Evolutionary conservation across 192 early-diverging fungal genomes (phyloP).

Genomic region (Globomyces pollinis-pini): DNA sequence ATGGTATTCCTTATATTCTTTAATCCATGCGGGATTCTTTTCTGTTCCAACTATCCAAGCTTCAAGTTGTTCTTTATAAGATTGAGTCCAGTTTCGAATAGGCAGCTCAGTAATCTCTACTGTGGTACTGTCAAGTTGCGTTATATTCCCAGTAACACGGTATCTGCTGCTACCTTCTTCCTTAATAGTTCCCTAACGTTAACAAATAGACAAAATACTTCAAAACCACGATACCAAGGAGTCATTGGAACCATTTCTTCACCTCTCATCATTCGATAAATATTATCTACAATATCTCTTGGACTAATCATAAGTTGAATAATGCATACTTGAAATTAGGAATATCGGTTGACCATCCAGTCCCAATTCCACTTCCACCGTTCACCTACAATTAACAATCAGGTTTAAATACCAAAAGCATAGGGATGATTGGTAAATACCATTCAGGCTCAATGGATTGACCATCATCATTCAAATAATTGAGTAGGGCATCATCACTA

Average conservation of each 20-base stretch:
- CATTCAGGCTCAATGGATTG: constrained; percentile 89
- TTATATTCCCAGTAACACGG: constrained; percentile 59
- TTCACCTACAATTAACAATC: too few species aligned
- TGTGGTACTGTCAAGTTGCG: constrained; percentile 63
- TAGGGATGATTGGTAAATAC: constrained; percentile 88
- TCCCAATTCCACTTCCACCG: constrained; percentile 92
- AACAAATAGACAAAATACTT: too few species aligned
- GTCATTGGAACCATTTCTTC: constrained; percentile 64
- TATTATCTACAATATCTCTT: constrained; percentile 76
- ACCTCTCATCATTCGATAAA: constrained; percentile 69
- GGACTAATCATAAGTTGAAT: constrained; percentile 52
- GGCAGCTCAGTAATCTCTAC: constrained; percentile 89
- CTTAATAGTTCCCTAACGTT: constrained; percentile 69
- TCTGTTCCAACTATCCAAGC: constrained; percentile 62
- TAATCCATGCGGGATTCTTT: constrained; percentile 60
- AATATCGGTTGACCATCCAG: constrained; percentile 59
- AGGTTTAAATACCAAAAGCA: too few species aligned
- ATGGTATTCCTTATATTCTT: constrained; percentile 66
- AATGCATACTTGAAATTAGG: constrained; percentile 49
- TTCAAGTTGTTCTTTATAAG: constrained; percentile 80
- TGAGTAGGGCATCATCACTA: constrained; percentile 75
- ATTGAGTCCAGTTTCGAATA: constrained; percentile 77
- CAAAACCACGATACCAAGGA: constrained; percentile 94
- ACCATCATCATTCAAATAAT: constrained; percentile 82
- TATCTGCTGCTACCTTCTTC: constrained; percentile 46